A percentile compares a stretch with the other conserved stretches of the same genome.
phyloP scores from a whole-genome alignment of 192 early-diverging fungal genomes.

The Entomortierella lignicola region DNA sequence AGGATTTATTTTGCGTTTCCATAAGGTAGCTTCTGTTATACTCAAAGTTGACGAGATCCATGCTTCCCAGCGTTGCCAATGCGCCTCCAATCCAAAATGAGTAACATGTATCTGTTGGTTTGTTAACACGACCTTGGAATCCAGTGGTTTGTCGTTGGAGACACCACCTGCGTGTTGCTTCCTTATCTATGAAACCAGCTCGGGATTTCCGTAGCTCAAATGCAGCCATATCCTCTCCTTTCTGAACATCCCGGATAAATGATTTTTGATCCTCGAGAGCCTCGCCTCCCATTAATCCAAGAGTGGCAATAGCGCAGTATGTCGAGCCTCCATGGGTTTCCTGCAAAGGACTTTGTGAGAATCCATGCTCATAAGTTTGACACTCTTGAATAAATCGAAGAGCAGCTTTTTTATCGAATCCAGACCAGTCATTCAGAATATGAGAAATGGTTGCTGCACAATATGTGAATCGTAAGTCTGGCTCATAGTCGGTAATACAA shows the following conservation, averaged over 20 bases:
- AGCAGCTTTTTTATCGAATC: constrained; percentile 73
- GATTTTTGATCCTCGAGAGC: constrained; percentile 29
- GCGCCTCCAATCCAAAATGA: constrained; percentile 96
- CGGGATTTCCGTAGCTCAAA: constrained; percentile 52
- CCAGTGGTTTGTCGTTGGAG: constrained; percentile 82
- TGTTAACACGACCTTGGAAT: constrained; percentile 92
- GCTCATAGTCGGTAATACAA: constrained; percentile 60
- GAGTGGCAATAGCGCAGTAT: constrained; percentile 89
- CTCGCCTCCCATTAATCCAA: constrained; percentile 72
- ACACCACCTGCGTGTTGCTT: constrained; percentile 77
- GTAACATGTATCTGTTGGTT: constrained; percentile 94
- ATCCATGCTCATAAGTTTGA: constrained; percentile 79
- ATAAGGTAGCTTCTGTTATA: constrained; percentile 68
- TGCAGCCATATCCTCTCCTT: constrained; percentile 16
- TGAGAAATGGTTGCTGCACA: constrained; percentile 87
- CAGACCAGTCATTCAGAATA: constrained; percentile 91
- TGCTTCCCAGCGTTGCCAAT: constrained; percentile 73
- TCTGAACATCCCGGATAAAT: constrained; percentile 37
- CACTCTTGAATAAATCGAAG: constrained; percentile 69
- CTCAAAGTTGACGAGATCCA: constrained; percentile 68
- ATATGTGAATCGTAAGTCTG: constrained; percentile 92
- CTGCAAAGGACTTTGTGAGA: constrained; percentile 78
- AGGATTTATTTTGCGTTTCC: constrained; percentile 63
- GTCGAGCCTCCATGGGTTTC: constrained; percentile 95
- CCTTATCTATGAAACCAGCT: constrained; percentile 65